Base-by-base conservation (phyloP, 768 basidiomycete genomes). In the Tulasnella sp. region DNA sequence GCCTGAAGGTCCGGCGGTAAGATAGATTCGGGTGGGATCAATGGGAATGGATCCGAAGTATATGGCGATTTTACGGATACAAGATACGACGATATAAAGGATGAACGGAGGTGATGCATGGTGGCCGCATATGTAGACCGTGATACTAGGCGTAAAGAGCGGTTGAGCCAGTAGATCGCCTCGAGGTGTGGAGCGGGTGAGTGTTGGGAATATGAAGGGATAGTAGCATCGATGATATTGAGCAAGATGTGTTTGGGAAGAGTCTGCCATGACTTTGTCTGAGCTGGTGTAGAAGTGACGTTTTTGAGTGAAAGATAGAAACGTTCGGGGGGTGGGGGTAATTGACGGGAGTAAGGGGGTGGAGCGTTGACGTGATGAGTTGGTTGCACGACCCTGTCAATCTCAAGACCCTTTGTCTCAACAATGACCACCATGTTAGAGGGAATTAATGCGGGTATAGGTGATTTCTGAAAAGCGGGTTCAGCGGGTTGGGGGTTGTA, bases 41-140 rank as follows among this genome's bases (percentile, higher is more conserved):
- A 70, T 0, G 86, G 87, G 71, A 89, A 91, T 0, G 88, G 87
- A 64, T 92, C 86, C 48, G 84, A 84, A 3, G 84, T 75, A 71
- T 90, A 89, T 0, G 85, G 85, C 0, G 75, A 67, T 24, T 82
- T 79, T 62, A 92, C 75, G 48, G 84, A 76, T 13, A 75, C 72
- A 23, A 72, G 71, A 67, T 91, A 92, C 0, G 79, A 73, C 4
- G 81, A 78, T 44, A 91, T 73, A 69, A 88, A 89, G 0, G 81
- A 80, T 0, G 84, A 85, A 38, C 89, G 80, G 3, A 92, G 76
- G 62, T 90, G 78, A 64, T 89, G 83, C 87, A 88, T 90, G 70
- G 79, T 86, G 11, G 86, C 85, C 83, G 49, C 9, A 23, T 48
- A 24, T 2, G 32, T 73, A 3, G 79, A 72, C 4, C 78, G 77